Conservation (phyloP, 2,329 filamentous ascomycete species). For the Colletotrichum godetiae region DNA sequence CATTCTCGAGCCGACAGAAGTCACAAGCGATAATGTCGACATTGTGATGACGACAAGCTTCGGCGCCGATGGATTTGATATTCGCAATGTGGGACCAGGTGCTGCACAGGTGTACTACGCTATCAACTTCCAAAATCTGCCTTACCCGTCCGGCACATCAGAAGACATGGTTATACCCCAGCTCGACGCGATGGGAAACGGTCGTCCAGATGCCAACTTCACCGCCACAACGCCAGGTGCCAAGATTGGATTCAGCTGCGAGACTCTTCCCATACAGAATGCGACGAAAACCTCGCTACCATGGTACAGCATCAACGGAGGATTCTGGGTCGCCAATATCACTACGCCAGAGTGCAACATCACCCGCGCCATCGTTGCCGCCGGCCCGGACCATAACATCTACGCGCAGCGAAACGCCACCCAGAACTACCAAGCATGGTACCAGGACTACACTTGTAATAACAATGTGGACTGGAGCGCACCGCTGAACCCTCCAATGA, state of each 20-base stretch:
- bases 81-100: constrained; percentile 33
- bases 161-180: constrained; percentile 25
- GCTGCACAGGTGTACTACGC: constrained; percentile 33
- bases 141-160: constrained; percentile 29
- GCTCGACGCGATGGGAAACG: background rate
- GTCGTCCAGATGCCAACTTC: constrained; percentile 16
- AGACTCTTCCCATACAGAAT: constrained; percentile 39
- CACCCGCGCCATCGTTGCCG: constrained; percentile 40
- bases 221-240: constrained; percentile 36
- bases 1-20: constrained; percentile 41
- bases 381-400: constrained; percentile 38
- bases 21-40: constrained; percentile 28
- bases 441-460: constrained; percentile 41
- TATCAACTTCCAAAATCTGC: constrained; percentile 30
- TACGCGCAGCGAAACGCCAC: constrained; percentile 41
- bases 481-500: constrained; percentile 4
- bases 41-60: constrained; percentile 20
- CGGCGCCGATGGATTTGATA: constrained; percentile 43
- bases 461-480: constrained; percentile 35
- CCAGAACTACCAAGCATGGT: constrained; percentile 42
- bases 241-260: constrained; percentile 39
- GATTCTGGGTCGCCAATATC: constrained; percentile 40
- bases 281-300: constrained; percentile 36
- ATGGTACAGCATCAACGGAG: constrained; percentile 39
- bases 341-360: constrained; percentile 40